Percentiles rank a stretch among this genome's conserved stretches.
These are phyloP conservation scores for Sclerotinia spermophila DNA, from an alignment of 2,329 filamentous ascomycete genomes.

Conservation along the genomic window DNA sequence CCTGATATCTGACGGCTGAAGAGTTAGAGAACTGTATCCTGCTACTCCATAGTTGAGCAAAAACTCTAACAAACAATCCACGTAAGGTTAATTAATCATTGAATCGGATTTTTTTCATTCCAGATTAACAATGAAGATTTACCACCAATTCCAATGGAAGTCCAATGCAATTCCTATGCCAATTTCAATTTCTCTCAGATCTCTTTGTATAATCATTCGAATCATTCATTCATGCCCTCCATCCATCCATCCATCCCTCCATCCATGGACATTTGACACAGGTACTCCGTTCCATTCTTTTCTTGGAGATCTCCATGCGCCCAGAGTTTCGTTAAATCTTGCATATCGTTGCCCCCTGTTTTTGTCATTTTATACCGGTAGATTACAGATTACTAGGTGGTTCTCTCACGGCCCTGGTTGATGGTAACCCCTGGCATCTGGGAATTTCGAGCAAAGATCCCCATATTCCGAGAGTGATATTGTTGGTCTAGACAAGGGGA, in stretches of 20 bases:
- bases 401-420: background rate
- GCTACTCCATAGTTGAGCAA: background rate
- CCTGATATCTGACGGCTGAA: background rate
- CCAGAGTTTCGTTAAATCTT: background rate
- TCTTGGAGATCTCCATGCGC: background rate
- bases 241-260: background rate
- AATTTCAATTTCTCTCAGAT: background rate
- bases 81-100: background rate
- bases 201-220: background rate
- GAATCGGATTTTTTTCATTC: background rate
- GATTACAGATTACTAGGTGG: background rate
- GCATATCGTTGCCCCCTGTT: background rate
- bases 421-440: background rate
- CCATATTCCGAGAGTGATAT: background rate
- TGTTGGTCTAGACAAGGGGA: slow-evolving; percentile 3
- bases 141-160: background rate
- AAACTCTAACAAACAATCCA: background rate
- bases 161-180: background rate
- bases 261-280: background rate
- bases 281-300: background rate
- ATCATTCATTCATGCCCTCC: background rate
- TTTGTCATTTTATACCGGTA: background rate
- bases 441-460: background rate
- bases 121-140: background rate
- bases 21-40: background rate